Percentiles rank a stretch among this genome's conserved stretches.
Conservation (phyloP, 805 yeast genomes). For the Hanseniaspora jakobsenii region DNA sequence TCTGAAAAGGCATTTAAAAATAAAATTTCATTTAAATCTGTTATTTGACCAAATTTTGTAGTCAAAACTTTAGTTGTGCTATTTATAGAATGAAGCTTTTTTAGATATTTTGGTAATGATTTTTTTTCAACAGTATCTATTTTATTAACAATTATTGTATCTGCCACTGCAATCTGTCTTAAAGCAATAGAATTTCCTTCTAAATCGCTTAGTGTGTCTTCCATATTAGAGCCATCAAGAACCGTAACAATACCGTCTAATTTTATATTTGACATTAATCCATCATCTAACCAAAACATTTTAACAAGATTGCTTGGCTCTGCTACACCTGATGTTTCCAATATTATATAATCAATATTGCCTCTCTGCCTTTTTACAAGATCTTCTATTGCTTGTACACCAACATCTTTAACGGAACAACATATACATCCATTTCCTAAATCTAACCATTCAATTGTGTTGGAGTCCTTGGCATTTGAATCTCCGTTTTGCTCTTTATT, state of each 20-base stretch:
- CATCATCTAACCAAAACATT: constrained; percentile 97
- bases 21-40: constrained; percentile 45
- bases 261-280: constrained; percentile 67
- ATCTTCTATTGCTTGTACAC: constrained; percentile 87
- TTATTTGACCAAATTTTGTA: constrained; percentile 65
- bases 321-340: constrained; percentile 93
- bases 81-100: constrained; percentile 46
- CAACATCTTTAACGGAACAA: constrained; percentile 90
- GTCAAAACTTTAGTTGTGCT: constrained; percentile 51
- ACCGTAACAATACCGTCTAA: constrained; percentile 89
- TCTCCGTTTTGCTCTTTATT: constrained; percentile 30
- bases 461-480: constrained; percentile 32
- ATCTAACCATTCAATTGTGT: constrained; percentile 89
- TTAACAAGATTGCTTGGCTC: constrained; percentile 95
- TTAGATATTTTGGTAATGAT: constrained; percentile 28
- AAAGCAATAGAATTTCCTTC: constrained; percentile 64
- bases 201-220: constrained; percentile 52
- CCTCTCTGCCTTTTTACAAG: constrained; percentile 60
- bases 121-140: constrained; percentile 39
- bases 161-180: constrained; percentile 83
- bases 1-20: constrained; percentile 60
- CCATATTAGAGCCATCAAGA: constrained; percentile 59
- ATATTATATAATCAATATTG: constrained; percentile 73
- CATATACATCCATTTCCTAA: constrained; percentile 94
- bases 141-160: constrained; percentile 68